phyloP scores from a whole-genome alignment of 352 stramenopile genomes.

The Phytophthora agathidicida region DNA sequence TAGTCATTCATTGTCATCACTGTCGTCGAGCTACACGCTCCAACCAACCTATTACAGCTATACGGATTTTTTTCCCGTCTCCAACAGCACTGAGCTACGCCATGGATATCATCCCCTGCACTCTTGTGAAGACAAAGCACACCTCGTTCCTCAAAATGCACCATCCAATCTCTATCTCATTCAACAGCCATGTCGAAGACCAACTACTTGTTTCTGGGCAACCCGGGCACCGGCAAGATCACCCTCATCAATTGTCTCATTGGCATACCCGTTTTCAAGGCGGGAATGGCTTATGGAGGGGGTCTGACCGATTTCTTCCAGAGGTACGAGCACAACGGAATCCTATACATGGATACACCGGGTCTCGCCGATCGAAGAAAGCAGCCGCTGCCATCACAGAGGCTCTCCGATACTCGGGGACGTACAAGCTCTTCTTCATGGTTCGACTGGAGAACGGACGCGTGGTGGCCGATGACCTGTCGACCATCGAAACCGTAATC shows the following conservation, averaged over 20 bases:
- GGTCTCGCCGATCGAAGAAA: conserved; percentile 11
- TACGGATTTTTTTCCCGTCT: no score
- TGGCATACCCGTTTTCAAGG: conserved; percentile 3
- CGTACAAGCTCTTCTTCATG: conserved; percentile 37
- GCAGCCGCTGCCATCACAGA: conserved; percentile 13
- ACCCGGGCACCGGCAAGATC: conserved; percentile 30
- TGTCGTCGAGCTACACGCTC: no score
- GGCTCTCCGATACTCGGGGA: conserved; percentile 16
- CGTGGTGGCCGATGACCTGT: conserved; percentile 19
- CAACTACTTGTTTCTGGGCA: conserved; percentile 28
- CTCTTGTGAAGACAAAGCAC: no score
- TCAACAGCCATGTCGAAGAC: no score
- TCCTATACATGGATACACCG: conserved; percentile 35
- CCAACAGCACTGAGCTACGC: no score
- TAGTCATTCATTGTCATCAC: no score
- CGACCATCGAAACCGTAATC: conserved; percentile 26
- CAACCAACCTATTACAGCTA: no score
- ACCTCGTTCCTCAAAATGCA: no score
- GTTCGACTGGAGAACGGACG: conserved; percentile 25
- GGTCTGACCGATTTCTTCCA: conserved; percentile 24
- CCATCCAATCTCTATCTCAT: no score
- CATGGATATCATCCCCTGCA: no score
- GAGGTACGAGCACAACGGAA: conserved; percentile 4
- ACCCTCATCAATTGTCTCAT: conserved; percentile 37
- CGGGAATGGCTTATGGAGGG: conserved; percentile 9